phyloP scores from a whole-genome alignment of 208 protist genomes.

The Sergeia podlipaevii region DNA sequence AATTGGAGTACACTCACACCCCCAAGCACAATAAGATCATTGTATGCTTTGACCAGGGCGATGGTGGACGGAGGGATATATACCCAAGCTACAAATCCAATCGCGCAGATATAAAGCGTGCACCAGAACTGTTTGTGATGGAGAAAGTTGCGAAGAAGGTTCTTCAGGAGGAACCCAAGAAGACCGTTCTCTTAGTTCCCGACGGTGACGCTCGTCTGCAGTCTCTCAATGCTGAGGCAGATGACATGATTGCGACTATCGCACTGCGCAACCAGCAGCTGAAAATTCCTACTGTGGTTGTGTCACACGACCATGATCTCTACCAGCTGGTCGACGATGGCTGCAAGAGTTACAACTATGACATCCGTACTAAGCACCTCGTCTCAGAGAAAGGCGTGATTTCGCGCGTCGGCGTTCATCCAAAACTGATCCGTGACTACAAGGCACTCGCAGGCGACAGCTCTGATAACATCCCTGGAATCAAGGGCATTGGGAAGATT shows the following conservation, averaged over 20 bases:
- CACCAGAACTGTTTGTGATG: constrained; percentile 60
- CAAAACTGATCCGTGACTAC: constrained; percentile 83
- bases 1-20: constrained; percentile 82
- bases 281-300: constrained; percentile 76
- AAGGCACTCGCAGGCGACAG: constrained; percentile 83
- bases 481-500: constrained; percentile 83
- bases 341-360: constrained; percentile 73
- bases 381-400: constrained; percentile 81
- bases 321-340: constrained; percentile 86
- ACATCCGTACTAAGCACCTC: constrained; percentile 86
- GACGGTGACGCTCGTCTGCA: constrained; percentile 65
- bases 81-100: constrained; percentile 84
- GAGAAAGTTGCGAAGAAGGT: constrained; percentile 80
- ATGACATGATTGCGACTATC: constrained; percentile 89
- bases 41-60: constrained; percentile 88
- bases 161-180: constrained; percentile 65
- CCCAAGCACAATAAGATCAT: constrained; percentile 87
- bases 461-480: constrained; percentile 83
- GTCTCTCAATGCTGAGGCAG: constrained; percentile 79
- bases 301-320: constrained; percentile 89
- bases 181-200: constrained; percentile 68
- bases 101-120: constrained; percentile 26
- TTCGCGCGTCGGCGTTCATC: constrained; percentile 75
- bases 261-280: constrained; percentile 65
- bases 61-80: constrained; percentile 74